Conservation (phyloP, 257 asterid genomes). For the Voacanga thouarsii region DNA sequence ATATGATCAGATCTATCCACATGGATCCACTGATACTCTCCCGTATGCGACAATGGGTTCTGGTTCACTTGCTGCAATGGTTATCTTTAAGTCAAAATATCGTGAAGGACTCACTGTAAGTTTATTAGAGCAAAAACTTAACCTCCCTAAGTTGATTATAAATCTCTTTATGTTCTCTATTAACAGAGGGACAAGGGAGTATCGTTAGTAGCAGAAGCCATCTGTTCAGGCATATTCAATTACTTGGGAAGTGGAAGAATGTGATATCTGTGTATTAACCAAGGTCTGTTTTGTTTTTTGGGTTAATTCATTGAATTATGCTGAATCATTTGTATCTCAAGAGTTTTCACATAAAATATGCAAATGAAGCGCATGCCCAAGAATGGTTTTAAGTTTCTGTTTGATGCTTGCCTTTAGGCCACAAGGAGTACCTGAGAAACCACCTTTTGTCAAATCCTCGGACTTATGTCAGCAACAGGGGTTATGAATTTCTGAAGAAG, state of each 20-base stretch:
- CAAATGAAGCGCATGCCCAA: background rate
- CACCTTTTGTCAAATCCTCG: slow-evolving; percentile 78
- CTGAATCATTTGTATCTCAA: background rate
- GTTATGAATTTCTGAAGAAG: slow-evolving; percentile 68
- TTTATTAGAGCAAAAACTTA: slow-evolving; percentile 11
- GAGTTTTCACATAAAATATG: background rate
- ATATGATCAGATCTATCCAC: slow-evolving; percentile 77
- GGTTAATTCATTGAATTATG: background rate
- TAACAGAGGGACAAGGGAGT: slow-evolving; percentile 85
- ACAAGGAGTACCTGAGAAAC: slow-evolving; percentile 74
- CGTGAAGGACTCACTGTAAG: slow-evolving; percentile 82
- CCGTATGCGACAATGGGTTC: slow-evolving; percentile 99
- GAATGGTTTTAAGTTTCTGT: slow-evolving; percentile 2
- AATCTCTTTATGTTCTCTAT: slow-evolving; percentile 17
- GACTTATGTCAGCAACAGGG: slow-evolving; percentile 68
- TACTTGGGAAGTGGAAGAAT: slow-evolving; percentile 99
- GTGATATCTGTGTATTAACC: slow-evolving; percentile 89
- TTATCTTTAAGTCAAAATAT: slow-evolving; percentile 80
- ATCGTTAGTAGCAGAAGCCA: slow-evolving; percentile 79
- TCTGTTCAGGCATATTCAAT: slow-evolving; percentile 85
- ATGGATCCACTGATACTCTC: slow-evolving; percentile 94
- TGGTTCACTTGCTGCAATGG: slow-evolving; percentile 98
- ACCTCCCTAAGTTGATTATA: slow-evolving; percentile 3
- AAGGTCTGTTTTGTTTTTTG: slow-evolving; percentile 46
- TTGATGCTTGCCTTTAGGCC: slow-evolving; percentile 38